Percentiles rank a stretch among this genome's conserved stretches.
These are phyloP conservation scores for Camptophora hylomeconis DNA, from an alignment of 2,329 filamentous ascomycete species.

Conservation along the genomic window DNA sequence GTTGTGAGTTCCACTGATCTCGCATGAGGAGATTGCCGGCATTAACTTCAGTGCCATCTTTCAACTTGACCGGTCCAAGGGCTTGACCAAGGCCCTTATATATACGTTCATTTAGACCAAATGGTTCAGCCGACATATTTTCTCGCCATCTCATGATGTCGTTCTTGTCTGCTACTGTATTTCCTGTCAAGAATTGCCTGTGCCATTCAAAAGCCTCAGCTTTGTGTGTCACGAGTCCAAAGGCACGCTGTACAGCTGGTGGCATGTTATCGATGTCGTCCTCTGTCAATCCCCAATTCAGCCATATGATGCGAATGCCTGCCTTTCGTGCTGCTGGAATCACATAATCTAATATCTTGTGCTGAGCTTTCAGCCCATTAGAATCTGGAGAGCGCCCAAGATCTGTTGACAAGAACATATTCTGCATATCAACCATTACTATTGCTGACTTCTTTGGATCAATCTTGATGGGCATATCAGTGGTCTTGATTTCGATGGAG, in stretches of 20 bases:
- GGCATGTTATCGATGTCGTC: constrained; percentile 39
- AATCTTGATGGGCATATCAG: constrained; percentile 24
- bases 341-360: constrained; percentile 29
- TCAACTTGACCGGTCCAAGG: constrained; percentile 28
- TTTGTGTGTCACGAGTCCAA: constrained; percentile 31
- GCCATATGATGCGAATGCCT: constrained; percentile 39
- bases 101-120: too few relatives aligned
- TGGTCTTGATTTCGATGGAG: constrained; percentile 16
- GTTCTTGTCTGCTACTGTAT: too few relatives aligned
- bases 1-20: constrained; percentile 43
- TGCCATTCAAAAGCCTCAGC: too few relatives aligned
- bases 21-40: constrained; percentile 34
- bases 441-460: constrained; percentile 32
- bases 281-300: constrained; percentile 47
- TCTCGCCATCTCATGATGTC: too few relatives aligned
- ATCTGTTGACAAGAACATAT: constrained; percentile 36
- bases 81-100: constrained; percentile 35
- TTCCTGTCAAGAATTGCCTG: too few relatives aligned
- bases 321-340: constrained; percentile 36
- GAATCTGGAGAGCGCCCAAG: constrained; percentile 30
- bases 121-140: too few relatives aligned
- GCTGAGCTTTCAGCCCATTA: constrained; percentile 29
- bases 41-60: constrained; percentile 13
- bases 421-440: constrained; percentile 42
- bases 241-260: constrained; percentile 35